Base-by-base conservation (phyloP, 768 basidiomycete species). In the Hortiboletus flavorubellus region DNA sequence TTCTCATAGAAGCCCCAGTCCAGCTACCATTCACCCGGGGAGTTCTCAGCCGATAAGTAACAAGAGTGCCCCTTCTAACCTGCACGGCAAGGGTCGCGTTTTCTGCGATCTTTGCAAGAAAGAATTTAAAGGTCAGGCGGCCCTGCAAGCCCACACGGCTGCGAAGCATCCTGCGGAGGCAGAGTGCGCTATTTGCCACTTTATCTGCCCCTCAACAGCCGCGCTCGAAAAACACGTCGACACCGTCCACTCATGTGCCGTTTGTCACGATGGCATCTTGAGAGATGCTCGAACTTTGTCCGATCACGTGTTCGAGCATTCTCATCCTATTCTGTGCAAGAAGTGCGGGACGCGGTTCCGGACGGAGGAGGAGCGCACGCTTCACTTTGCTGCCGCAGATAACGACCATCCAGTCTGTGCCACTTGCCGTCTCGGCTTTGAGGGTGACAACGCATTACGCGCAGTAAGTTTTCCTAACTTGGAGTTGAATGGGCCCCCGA, bases 331-430 rank as follows among this genome's bases (percentile, higher is more conserved):
- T 43, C 41, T 35, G 39, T 71, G 70, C 60, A 67, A 62, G 59
- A 55, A 23, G 41, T 72, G 70, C 45, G 62, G 68, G 33, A 67
- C 71, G 18, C 72, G 62, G 46, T 71, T 69, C 49, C 60, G 41
- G 49, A 65, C 69, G 10, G 72, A 75, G 39, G 78, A 78, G 16
- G 72, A 70, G 1, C 66, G 73, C 6, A 59, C 52, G 8, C 54
- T 61, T 38, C 80, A 81, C 56, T 78, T 77, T 49, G 60, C 59
- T 34, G 67, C 72, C 11, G 71, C 75, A 4, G 61, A 68, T 16
- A 69, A 71, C 43, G 2, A 58, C 44, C 79, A 80, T 45, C 75
- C 76, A 0, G 63, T 67, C 12, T 78, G 77, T 53, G 23, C 44
- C 23, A 11, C 46, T 35, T 79, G 78, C 48, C 39, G 14, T 29